Conservation (phyloP, 192 early-diverging fungal species). For the Mortierella hygrophila region DNA sequence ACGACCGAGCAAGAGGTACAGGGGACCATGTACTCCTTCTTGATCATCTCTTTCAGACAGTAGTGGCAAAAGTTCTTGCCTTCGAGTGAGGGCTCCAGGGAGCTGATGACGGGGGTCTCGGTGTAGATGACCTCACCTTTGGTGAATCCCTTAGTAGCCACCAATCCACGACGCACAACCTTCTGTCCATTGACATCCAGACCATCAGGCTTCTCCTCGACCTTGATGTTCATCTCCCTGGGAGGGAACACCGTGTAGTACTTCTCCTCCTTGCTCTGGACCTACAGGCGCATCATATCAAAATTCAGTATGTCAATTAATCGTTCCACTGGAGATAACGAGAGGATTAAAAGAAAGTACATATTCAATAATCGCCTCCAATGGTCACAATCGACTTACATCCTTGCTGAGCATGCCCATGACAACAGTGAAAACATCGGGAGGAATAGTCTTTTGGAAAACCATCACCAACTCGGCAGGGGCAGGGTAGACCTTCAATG, state of each 20-base stretch:
- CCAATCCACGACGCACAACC: conserved; percentile 76
- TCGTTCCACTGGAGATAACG: background rate
- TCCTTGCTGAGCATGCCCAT: conserved; percentile 93
- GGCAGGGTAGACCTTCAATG: conserved; percentile 95
- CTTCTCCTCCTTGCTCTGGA: conserved; percentile 75
- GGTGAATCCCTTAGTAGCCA: conserved; percentile 76
- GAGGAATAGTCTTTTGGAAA: conserved; percentile 93
- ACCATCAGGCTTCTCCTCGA: conserved; percentile 74
- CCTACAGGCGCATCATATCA: conserved; percentile 22
- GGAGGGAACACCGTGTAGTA: conserved; percentile 90
- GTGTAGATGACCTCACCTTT: conserved; percentile 81
- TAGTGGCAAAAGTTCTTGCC: conserved; percentile 77
- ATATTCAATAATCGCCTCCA: too few relatives aligned
- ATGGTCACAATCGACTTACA: conserved; percentile 45
- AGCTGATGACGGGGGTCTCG: conserved; percentile 79
- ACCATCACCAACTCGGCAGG: conserved; percentile 95
- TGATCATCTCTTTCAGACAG: conserved; percentile 74
- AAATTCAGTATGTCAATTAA: background rate
- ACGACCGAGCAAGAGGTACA: conserved; percentile 72
- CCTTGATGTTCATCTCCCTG: conserved; percentile 76
- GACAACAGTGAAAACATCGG: conserved; percentile 87
- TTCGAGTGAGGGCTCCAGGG: conserved; percentile 75
- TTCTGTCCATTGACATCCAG: conserved; percentile 63
- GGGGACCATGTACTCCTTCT: conserved; percentile 40
- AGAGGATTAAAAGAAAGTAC: too few relatives aligned